A percentile compares a stretch with the other conserved stretches of the same genome.
Conservation (phyloP, 192 early-diverging fungal genomes). For the Kickxella alabastrina region DNA sequence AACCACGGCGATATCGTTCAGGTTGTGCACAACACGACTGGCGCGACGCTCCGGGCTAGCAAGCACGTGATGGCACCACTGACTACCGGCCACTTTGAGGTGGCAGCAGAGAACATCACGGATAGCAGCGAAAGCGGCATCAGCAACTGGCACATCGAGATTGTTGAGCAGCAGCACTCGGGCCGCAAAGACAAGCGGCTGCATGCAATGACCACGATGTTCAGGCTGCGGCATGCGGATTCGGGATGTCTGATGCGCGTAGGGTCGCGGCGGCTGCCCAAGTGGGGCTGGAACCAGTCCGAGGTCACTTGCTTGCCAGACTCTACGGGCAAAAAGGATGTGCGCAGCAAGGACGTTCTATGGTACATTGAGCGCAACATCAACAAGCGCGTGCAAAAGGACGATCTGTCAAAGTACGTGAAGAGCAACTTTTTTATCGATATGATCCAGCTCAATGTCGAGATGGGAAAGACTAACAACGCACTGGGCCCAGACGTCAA, state of each 20-base stretch:
- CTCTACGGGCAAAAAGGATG: slow-evolving; percentile 65
- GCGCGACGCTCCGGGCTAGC: slow-evolving; percentile 59
- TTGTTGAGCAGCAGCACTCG: slow-evolving; percentile 44
- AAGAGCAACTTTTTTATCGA: slow-evolving; percentile 36
- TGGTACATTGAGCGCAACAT: slow-evolving; percentile 54
- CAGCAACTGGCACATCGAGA: slow-evolving; percentile 59
- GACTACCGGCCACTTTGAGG: slow-evolving; percentile 65
- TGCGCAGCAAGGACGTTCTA: slow-evolving; percentile 50
- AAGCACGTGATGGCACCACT: slow-evolving; percentile 59
- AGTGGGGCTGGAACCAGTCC: slow-evolving; percentile 84
- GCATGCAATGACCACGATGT: slow-evolving; percentile 56
- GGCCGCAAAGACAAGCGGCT: slow-evolving; percentile 52
- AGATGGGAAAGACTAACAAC: slow-evolving; percentile 52
- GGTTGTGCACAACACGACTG: slow-evolving; percentile 63
- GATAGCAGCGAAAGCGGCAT: slow-evolving; percentile 70
- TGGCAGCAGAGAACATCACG: slow-evolving; percentile 56
- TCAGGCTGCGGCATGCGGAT: slow-evolving; percentile 71
- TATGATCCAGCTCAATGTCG: slow-evolving; percentile 47
- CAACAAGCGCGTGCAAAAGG: slow-evolving; percentile 36
- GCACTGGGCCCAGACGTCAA: slow-evolving; percentile 47
- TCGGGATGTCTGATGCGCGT: slow-evolving; percentile 80
- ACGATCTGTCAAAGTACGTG: slow-evolving; percentile 32
- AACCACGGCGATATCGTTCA: slow-evolving; percentile 75
- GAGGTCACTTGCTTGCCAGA: slow-evolving; percentile 92
- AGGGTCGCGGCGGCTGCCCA: slow-evolving; percentile 65